Percentiles rank a stretch among this genome's conserved stretches.
phyloP scores from a whole-genome alignment of 192 early-diverging fungal genomes.

The Coemansia sp. region DNA sequence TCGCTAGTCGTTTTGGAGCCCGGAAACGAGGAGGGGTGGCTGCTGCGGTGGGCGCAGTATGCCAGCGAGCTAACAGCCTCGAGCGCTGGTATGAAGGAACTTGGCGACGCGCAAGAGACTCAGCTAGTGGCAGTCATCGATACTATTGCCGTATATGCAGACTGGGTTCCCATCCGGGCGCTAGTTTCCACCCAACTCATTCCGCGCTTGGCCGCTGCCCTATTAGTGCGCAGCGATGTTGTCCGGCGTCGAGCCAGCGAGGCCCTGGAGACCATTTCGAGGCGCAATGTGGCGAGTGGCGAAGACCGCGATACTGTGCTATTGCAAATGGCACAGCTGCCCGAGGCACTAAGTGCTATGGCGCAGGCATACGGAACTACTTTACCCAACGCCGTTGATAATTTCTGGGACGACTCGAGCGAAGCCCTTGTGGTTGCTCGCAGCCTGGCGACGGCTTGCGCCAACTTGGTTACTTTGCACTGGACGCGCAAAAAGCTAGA shows the following conservation, averaged over 20 bases:
- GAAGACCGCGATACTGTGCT: constrained; percentile 45
- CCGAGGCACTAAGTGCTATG: constrained; percentile 14
- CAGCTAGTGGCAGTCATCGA: constrained; percentile 13
- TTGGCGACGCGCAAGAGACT: constrained; percentile 15
- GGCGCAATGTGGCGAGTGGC: constrained; percentile 22
- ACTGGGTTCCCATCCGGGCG: constrained; percentile 48
- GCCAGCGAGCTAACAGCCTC: constrained; percentile 4
- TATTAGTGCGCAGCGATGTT: constrained; percentile 21
- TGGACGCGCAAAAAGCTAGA: constrained; percentile 49
- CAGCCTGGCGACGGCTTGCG: constrained; percentile 13
- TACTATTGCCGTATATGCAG: constrained; percentile 33
- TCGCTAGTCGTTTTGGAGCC: constrained; percentile 30
- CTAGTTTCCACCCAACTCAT: constrained; percentile 26
- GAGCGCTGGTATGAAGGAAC: neutral
- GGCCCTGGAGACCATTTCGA: constrained; percentile 37
- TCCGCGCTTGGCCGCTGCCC: constrained; percentile 20
- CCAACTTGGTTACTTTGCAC: constrained; percentile 34
- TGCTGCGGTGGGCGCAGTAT: constrained; percentile 32
- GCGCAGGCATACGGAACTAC: constrained; percentile 28
- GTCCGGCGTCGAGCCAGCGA: constrained; percentile 24
- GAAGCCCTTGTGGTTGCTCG: constrained; percentile 34
- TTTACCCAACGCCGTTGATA: constrained; percentile 4
- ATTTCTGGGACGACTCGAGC: constrained; percentile 26
- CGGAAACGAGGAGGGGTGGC: constrained; percentile 52
- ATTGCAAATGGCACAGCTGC: constrained; percentile 33